These are phyloP conservation scores for Xylariaceae sp. DNA, from an alignment of 2,329 filamentous ascomycete genomes.

Conservation along the genomic window DNA sequence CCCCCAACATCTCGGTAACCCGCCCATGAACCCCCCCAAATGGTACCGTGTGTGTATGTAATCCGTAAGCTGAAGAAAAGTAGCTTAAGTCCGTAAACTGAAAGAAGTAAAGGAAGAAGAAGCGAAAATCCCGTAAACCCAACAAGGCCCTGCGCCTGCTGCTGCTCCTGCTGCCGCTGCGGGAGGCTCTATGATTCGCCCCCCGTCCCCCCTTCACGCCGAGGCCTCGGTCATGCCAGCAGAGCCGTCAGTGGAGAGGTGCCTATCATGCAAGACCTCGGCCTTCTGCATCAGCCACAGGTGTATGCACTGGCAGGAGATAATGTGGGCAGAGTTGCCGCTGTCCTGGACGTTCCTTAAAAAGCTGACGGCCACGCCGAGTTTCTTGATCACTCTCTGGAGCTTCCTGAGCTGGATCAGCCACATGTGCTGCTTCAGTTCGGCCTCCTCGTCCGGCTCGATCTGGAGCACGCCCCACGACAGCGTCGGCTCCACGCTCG, in stretches of 20 bases:
- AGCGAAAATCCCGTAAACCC: too few species aligned
- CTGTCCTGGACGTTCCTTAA: not conserved
- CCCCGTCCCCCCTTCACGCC: not conserved
- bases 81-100: too few species aligned
- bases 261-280: not conserved
- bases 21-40: too few species aligned
- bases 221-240: not conserved
- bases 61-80: too few species aligned
- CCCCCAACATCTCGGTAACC: too few species aligned
- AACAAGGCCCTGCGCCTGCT: too few species aligned
- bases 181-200: too few species aligned
- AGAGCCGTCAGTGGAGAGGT: not conserved
- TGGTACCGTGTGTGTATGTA: too few species aligned
- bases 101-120: too few species aligned
- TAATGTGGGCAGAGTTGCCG: not conserved
- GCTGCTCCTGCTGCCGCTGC: too few species aligned
- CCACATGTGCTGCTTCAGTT: constrained; percentile 5
- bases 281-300: constrained; percentile 5
- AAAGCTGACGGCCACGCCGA: not conserved
- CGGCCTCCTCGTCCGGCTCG: constrained; percentile 2
- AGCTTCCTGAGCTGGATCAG: constrained; percentile 3
- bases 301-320: constrained; percentile 3
- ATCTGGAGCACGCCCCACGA: constrained; percentile 4
- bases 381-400: constrained; percentile 1
- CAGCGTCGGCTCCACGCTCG: not conserved